Conservation (phyloP, 148 eudicot species). For the Gaultheria prostrata region DNA sequence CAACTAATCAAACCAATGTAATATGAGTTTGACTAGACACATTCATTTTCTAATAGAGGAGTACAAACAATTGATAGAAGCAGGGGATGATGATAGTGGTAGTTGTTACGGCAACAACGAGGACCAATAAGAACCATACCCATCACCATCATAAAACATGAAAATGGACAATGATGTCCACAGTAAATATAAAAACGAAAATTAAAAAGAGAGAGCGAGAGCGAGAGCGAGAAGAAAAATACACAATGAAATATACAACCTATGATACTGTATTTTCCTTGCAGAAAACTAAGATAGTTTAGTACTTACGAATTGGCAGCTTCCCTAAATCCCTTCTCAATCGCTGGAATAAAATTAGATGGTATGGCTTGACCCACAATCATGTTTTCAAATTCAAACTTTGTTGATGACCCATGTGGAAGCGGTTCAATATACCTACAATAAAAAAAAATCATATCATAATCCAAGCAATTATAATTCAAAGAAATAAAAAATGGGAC, state of each 20-base stretch:
- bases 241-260: not conserved
- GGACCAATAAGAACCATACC: not conserved
- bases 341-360: constrained; percentile 84
- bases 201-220: not conserved
- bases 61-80: not conserved
- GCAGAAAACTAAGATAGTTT: not conserved
- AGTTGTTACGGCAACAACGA: not conserved
- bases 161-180: not conserved
- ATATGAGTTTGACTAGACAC: not conserved
- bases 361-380: constrained; percentile 95
- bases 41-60: not conserved
- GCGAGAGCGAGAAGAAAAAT: not conserved
- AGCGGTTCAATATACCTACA: constrained; percentile 86
- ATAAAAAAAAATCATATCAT: constrained; percentile 17
- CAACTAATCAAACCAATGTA: not conserved
- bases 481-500: not conserved
- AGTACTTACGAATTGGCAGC: constrained; percentile 94
- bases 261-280: not conserved
- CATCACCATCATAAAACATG: not conserved
- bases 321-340: constrained; percentile 96
- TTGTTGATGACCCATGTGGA: constrained; percentile 67
- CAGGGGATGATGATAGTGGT: not conserved
- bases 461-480: not conserved
- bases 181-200: not conserved
- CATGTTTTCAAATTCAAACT: constrained; percentile 91